These are phyloP conservation scores for Talaromyces stipitatus DNA, from an alignment of 495 filamentous ascomycete species.

Conservation along the genomic window DNA sequence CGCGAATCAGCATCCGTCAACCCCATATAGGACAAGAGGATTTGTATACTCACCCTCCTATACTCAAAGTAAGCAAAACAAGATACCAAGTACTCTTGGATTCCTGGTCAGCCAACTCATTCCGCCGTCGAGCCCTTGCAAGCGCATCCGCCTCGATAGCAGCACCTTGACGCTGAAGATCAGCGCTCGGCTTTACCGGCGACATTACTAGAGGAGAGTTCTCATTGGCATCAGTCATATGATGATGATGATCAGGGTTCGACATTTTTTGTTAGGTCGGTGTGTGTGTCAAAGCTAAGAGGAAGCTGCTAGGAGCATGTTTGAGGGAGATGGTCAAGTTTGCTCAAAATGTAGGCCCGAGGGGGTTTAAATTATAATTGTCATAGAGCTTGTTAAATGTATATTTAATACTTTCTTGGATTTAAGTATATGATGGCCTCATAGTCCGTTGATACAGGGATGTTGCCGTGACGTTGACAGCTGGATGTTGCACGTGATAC, in stretches of 20 bases:
- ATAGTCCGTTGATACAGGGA: neutral
- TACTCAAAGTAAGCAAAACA: conserved; percentile 72
- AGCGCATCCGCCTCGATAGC: conserved; percentile 10
- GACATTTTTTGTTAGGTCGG: neutral
- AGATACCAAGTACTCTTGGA: conserved; percentile 79
- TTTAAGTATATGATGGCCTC: neutral
- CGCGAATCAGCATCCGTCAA: neutral
- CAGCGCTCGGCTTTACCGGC: conserved; percentile 6
- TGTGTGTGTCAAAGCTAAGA: neutral
- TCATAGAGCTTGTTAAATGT: neutral
- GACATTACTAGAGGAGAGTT: conserved; percentile 30
- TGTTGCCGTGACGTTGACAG: neutral
- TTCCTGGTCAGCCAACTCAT: conserved; percentile 17
- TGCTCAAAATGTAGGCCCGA: neutral
- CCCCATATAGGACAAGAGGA: neutral
- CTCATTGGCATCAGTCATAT: conserved; percentile 22
- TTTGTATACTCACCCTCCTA: conserved; percentile 59
- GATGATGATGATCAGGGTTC: conserved; percentile 6
- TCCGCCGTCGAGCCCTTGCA: neutral
- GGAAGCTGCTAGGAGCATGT: neutral
- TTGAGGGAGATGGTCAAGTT: neutral
- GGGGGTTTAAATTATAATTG: neutral
- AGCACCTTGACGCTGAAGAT: conserved; percentile 10
- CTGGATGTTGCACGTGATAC: neutral
- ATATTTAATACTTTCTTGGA: neutral